Conservation (phyloP, 108 stramenopile species). For the Fragilariopsis cylindrus region DNA sequence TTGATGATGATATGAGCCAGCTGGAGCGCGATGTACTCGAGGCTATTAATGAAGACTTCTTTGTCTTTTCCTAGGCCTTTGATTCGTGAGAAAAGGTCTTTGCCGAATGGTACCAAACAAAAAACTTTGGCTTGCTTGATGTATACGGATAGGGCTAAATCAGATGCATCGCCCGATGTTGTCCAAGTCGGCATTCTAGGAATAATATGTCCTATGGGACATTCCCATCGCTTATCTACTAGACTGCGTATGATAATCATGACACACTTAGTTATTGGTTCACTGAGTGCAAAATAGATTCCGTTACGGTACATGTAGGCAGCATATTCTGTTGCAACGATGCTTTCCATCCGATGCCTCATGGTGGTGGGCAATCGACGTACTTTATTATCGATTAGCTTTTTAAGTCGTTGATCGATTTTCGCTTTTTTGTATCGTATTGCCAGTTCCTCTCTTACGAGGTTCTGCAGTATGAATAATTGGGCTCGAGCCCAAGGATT, state of each 20-base stretch:
- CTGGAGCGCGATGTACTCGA: not conserved
- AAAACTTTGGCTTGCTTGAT: not conserved
- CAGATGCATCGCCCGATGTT: not conserved
- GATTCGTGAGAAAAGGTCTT: not conserved
- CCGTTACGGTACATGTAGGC: not conserved
- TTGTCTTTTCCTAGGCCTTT: not conserved
- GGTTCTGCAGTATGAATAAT: constrained; percentile 46
- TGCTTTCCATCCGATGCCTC: not conserved
- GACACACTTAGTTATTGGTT: too few relatives aligned
- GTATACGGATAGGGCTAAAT: not conserved
- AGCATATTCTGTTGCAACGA: not conserved
- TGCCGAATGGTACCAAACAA: not conserved
- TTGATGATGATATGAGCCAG: too few relatives aligned
- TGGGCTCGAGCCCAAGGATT: constrained; percentile 6
- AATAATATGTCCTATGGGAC: constrained; percentile 1
- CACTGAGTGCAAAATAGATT: not conserved
- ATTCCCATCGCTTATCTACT: not conserved
- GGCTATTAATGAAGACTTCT: not conserved
- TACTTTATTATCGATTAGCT: not conserved
- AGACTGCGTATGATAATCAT: too few relatives aligned
- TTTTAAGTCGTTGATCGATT: not conserved
- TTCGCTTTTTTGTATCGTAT: not conserved
- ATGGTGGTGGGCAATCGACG: not conserved
- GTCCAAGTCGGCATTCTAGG: not conserved
- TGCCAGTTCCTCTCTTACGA: not conserved